Evolutionary conservation across 73 alveolate genomes (phyloP), one percentile per base, ranked within the genome.

Genomic region (Paramecium tetraurelia): DNA sequence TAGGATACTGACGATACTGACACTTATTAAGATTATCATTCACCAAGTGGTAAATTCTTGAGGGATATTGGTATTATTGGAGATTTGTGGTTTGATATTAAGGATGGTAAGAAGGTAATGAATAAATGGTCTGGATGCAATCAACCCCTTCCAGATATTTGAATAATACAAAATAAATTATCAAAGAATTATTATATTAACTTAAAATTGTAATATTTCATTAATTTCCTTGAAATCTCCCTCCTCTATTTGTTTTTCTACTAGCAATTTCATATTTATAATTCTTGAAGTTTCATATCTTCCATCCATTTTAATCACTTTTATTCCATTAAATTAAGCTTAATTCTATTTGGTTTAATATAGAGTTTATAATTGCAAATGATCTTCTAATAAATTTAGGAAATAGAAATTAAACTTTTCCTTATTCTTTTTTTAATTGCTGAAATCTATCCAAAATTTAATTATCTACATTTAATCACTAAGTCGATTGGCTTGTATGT

Each of bases 1-100:
- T 72, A 72, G 86, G 94, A 89, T 89, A 89, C 94, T 43, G 94
- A 89, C 72, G 94, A 89, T 89, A 89, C 94, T 31, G 94, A 89
- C 48, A 44, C 94, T 3, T 89, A 46, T 59, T 70, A 89, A 31
- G 94, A 89, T 50, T 89, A 89, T 53, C 71, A 89, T 35, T 27
- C 80, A n/a, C 50, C 50, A 50, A 58, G 70, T 18, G 94, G 89
- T 40, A 89, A 38, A 71, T 70, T 58, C 53, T 24, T 89, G 85
- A 83, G 86, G 11, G 94, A 89, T 44, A 70, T 83, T 14, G 94
- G 94, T 70, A 71, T 89, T 89, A 53, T 89, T 70, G 94, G 87
- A 59, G 92, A 77, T 48, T 72, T 89, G 12, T 89, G 94, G 94
- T 89, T 58, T 36, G 94, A 89, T 29, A 89, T 89, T 22, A 89